These are phyloP conservation scores for Cerioporus squamosus DNA, from an alignment of 1,284 basidiomycete genomes.

Conservation along the genomic window DNA sequence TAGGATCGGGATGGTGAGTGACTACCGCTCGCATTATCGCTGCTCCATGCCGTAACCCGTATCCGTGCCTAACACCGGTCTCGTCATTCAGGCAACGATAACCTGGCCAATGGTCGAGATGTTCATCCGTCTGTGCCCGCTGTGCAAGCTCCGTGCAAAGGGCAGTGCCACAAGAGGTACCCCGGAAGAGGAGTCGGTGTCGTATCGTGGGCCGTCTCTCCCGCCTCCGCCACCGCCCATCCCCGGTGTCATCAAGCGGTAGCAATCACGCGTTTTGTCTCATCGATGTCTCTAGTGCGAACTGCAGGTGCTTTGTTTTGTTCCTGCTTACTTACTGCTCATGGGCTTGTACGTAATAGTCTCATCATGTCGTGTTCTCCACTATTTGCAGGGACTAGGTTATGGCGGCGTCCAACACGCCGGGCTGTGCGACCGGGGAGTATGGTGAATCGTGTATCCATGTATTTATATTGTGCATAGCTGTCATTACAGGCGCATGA, in stretches of 20 bases:
- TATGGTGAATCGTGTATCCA: slow-evolving; percentile 3
- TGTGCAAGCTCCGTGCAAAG: slow-evolving; percentile 53
- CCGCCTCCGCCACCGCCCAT: slow-evolving; percentile 3
- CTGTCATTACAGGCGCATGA: no score
- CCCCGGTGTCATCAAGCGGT: slow-evolving; percentile 22
- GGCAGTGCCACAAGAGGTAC: slow-evolving; percentile 11
- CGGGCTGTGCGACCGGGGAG: slow-evolving; percentile 4
- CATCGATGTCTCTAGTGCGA: no score
- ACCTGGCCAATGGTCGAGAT: slow-evolving; percentile 78
- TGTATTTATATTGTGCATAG: background rate
- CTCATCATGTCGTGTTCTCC: background rate
- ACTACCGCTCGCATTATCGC: background rate
- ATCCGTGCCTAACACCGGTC: slow-evolving; percentile 5
- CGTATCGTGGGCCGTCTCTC: slow-evolving; percentile 15
- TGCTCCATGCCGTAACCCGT: background rate
- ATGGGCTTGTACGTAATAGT: background rate
- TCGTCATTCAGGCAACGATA: slow-evolving; percentile 52
- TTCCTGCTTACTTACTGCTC: background rate
- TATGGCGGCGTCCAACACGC: slow-evolving; percentile 7
- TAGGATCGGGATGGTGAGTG: slow-evolving; percentile 62
- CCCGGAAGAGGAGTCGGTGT: slow-evolving; percentile 28
- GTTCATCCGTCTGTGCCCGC: slow-evolving; percentile 64
- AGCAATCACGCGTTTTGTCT: background rate
- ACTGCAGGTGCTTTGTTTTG: no score
- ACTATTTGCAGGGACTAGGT: slow-evolving; percentile 14